These are phyloP conservation scores for Agrocybe pediades DNA, from an alignment of 768 basidiomycete species.

Conservation along the genomic window DNA sequence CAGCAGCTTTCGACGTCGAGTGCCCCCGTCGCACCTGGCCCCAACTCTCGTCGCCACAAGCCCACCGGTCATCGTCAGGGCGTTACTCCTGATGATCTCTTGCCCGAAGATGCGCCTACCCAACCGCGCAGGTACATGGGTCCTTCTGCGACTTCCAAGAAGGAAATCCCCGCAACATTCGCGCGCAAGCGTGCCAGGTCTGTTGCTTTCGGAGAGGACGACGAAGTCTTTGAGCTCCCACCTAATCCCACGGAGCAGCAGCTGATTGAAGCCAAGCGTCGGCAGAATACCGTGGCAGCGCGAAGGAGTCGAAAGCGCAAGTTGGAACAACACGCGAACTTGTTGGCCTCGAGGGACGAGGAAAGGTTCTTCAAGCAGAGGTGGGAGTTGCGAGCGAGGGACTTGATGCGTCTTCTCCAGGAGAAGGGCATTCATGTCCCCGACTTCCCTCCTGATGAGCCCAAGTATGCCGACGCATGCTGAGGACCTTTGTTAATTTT, in stretches of 20 bases:
- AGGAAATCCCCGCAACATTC: slow-evolving; percentile 76
- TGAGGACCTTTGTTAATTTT: slow-evolving; percentile 5
- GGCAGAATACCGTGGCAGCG: slow-evolving; percentile 87
- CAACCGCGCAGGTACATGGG: slow-evolving; percentile 74
- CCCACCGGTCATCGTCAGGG: slow-evolving; percentile 55
- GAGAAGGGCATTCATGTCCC: slow-evolving; percentile 59
- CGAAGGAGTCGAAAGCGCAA: slow-evolving; percentile 79
- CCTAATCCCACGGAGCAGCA: slow-evolving; percentile 54
- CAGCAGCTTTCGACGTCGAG: background rate
- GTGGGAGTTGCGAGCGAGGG: slow-evolving; percentile 60
- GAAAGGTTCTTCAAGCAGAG: slow-evolving; percentile 58
- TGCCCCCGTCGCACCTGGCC: background rate
- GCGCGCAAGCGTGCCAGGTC: slow-evolving; percentile 53
- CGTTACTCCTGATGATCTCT: slow-evolving; percentile 56
- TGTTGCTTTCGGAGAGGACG: slow-evolving; percentile 39
- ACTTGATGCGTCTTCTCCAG: slow-evolving; percentile 49
- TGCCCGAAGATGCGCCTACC: slow-evolving; percentile 77
- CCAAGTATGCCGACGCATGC: slow-evolving; percentile 63
- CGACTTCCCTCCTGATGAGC: slow-evolving; percentile 41
- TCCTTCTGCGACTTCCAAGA: slow-evolving; percentile 77
- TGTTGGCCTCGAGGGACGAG: slow-evolving; percentile 58
- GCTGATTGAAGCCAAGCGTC: slow-evolving; percentile 79
- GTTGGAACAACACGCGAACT: slow-evolving; percentile 66
- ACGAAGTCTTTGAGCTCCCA: slow-evolving; percentile 48
- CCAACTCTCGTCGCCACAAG: slow-evolving; percentile 13